Percentiles rank a stretch among this genome's conserved stretches.
phyloP scores from a whole-genome alignment of 306 rosid species.

The Macrotyloma uniflorum region DNA sequence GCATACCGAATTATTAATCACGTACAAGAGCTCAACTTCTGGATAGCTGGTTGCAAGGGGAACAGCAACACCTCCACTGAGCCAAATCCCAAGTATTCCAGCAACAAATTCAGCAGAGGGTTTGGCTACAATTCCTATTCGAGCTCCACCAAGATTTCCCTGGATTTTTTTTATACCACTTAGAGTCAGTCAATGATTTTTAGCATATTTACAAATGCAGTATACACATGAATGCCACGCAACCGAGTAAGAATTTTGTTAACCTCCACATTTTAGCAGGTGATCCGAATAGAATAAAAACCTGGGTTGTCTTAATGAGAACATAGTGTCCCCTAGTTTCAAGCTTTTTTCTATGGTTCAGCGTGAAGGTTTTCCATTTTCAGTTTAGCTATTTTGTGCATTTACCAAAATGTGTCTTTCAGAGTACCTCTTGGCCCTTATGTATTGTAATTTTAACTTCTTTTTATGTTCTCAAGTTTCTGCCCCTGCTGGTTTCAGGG shows the following conservation, averaged over 20 bases:
- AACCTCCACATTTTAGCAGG: conserved; percentile 9
- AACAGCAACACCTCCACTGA: conserved; percentile 95
- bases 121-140: conserved; percentile 89
- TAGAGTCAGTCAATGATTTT: conserved; percentile 30
- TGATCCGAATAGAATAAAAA: background rate
- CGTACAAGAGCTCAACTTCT: conserved; percentile 85
- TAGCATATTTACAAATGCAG: conserved; percentile 9
- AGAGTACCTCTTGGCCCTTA: conserved; percentile 4
- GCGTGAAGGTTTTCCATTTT: background rate
- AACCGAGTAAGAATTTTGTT: background rate
- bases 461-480: no score
- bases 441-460: background rate
- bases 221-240: conserved; percentile 20
- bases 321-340: background rate
- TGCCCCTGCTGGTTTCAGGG: conserved; percentile 1
- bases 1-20: conserved; percentile 77
- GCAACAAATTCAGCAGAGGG: conserved; percentile 96
- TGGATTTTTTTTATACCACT: conserved; percentile 42
- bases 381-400: background rate
- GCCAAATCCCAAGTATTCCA: conserved; percentile 87
- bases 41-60: conserved; percentile 96
- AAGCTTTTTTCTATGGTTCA: conserved; percentile 4
- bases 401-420: background rate
- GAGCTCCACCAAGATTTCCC: conserved; percentile 78
- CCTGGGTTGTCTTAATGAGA: background rate